phyloP scores from a whole-genome alignment of 768 basidiomycete genomes.

The Cystofilobasidium macerans region DNA sequence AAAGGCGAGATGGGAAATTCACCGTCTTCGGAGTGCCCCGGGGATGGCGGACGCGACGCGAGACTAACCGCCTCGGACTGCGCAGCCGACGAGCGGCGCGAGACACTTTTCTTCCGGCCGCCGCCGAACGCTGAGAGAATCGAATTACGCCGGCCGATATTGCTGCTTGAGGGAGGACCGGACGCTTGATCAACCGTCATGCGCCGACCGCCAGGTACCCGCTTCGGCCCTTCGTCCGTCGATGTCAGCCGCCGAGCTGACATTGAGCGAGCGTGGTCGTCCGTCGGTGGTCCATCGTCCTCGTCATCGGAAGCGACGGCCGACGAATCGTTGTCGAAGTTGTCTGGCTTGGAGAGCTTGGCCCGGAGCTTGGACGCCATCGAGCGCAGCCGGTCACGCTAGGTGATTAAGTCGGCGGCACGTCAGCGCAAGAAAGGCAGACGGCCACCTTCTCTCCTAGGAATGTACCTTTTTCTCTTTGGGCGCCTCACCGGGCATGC shows the following conservation, averaged over 20 bases:
- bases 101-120: constrained; percentile 20
- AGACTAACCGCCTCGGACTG: constrained; percentile 15
- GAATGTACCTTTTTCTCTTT: constrained; percentile 50
- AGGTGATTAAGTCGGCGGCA: background rate
- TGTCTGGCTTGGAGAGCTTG: constrained; percentile 15
- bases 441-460: too few relatives aligned
- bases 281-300: constrained; percentile 3
- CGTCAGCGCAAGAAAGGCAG: background rate
- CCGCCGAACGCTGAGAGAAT: constrained; percentile 13
- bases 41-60: constrained; percentile 8
- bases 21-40: constrained; percentile 3
- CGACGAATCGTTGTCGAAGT: constrained; percentile 19
- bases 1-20: background rate
- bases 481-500: constrained; percentile 58
- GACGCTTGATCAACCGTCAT: constrained; percentile 6
- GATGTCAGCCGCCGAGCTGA: constrained; percentile 14
- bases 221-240: constrained; percentile 5
- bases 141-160: constrained; percentile 18
- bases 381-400: constrained; percentile 61
- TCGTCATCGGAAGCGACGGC: constrained; percentile 24
- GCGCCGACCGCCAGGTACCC: constrained; percentile 10
- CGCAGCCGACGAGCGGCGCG: constrained; percentile 14
- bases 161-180: background rate
- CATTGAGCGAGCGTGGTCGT: background rate
- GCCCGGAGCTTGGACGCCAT: constrained; percentile 47